Conservation (phyloP, 139 green algal species). For the Coccomyxa sp. region DNA sequence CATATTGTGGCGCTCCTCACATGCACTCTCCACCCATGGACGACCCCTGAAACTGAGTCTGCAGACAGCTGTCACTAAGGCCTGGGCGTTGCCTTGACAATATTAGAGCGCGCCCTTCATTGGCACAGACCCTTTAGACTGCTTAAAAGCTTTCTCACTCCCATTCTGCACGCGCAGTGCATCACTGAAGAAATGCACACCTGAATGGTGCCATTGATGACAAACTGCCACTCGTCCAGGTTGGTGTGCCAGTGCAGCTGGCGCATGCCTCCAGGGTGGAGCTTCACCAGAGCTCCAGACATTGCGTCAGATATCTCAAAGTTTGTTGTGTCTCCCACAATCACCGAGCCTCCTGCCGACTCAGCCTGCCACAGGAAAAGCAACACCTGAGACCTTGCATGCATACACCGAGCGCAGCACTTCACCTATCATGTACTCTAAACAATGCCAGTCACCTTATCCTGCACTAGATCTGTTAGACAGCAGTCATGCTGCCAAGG, state of each 20-base stretch:
- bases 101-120: neutral
- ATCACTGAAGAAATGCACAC: neutral
- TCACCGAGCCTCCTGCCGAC: neutral
- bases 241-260: slow-evolving; percentile 25
- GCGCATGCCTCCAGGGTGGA: slow-evolving; percentile 8
- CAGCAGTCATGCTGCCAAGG: too few relatives aligned
- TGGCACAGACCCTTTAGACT: neutral
- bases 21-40: neutral
- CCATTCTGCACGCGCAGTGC: neutral
- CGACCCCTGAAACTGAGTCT: neutral
- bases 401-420: too few relatives aligned
- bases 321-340: neutral
- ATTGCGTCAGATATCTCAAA: neutral
- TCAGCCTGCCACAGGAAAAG: neutral
- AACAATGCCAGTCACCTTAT: too few relatives aligned
- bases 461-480: too few relatives aligned
- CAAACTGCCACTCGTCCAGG: slow-evolving; percentile 13
- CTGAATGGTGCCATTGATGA: slow-evolving; percentile 19
- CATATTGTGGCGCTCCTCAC: neutral
- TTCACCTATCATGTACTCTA: too few relatives aligned
- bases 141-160: neutral
- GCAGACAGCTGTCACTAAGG: neutral
- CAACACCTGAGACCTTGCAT: too few relatives aligned
- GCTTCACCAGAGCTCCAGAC: slow-evolving; percentile 11
- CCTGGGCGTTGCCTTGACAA: neutral